phyloP scores from a whole-genome alignment of 2,329 filamentous ascomycete species.

The Sclerotinia trifoliorum region DNA sequence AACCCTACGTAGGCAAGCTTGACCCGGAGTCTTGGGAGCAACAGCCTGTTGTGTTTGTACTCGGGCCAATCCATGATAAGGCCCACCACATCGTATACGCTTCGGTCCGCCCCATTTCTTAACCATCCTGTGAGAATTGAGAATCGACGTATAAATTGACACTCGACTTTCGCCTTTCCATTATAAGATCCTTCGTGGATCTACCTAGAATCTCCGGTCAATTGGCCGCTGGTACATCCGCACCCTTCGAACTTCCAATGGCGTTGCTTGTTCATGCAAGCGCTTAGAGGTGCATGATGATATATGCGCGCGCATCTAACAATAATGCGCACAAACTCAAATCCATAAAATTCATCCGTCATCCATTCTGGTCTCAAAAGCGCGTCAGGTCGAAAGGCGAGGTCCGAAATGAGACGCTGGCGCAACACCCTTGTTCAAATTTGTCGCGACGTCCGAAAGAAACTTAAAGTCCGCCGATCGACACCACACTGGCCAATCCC shows the following conservation, averaged over 20 bases:
- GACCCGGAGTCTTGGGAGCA: conserved; percentile 23
- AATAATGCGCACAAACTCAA: conserved; percentile 8
- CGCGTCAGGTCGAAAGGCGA: conserved; percentile 2
- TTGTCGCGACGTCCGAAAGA: conserved; percentile 19
- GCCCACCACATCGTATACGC: conserved; percentile 16
- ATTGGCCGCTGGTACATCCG: not conserved
- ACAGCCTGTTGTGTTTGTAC: conserved; percentile 20
- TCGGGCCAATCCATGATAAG: conserved; percentile 13
- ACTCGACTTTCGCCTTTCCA: not conserved
- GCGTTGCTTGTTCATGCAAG: conserved; percentile 19
- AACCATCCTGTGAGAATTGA: conserved; percentile 6
- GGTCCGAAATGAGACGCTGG: conserved; percentile 17
- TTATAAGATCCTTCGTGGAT: conserved; percentile 4
- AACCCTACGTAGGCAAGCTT: conserved; percentile 19
- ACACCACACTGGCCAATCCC: not conserved
- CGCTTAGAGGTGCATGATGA: conserved; percentile 24
- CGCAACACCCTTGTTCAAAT: not conserved
- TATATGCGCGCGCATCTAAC: conserved; percentile 24
- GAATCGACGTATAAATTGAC: not conserved
- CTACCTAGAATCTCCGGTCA: conserved; percentile 7
- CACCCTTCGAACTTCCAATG: conserved; percentile 7
- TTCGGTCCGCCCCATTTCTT: conserved; percentile 17
- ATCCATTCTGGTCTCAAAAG: not conserved
- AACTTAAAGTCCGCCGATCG: not conserved
- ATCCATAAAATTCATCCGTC: conserved; percentile 12